Evolutionary conservation across 2,329 filamentous ascomycete genomes (phyloP).

Genomic region (Fusarium sp.): DNA sequence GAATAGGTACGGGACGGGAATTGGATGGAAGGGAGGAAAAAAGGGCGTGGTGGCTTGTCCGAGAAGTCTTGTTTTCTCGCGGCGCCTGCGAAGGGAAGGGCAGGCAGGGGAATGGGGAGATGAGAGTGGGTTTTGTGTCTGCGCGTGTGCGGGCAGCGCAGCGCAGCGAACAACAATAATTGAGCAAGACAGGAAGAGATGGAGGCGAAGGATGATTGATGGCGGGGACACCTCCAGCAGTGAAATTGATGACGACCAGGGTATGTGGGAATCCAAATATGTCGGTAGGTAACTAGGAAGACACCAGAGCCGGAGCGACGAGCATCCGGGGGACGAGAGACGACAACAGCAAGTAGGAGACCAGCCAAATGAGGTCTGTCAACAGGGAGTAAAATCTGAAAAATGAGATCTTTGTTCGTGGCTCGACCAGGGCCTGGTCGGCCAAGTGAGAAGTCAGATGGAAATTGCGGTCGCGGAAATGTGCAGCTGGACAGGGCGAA

Average conservation of each 20-base stretch:
- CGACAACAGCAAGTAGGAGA: conserved; percentile 12
- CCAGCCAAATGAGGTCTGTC: conserved; percentile 12
- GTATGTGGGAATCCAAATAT: conserved; percentile 15
- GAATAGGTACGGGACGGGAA: conserved; percentile 14
- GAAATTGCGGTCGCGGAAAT: conserved; percentile 28
- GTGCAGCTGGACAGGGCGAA: conserved; percentile 25
- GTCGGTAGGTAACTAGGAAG: background rate
- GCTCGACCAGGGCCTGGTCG: conserved; percentile 24
- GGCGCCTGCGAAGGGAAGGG: conserved; percentile 30
- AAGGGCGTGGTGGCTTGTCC: background rate
- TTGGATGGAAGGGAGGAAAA: background rate
- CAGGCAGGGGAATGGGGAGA: background rate
- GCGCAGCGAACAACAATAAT: conserved; percentile 2
- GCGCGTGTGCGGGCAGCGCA: conserved; percentile 15
- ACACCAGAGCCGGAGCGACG: conserved; percentile 22
- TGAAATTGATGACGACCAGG: conserved; percentile 16
- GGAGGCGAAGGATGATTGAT: conserved; percentile 1
- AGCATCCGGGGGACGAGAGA: conserved; percentile 25
- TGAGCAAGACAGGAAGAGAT: background rate
- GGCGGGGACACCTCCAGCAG: background rate
- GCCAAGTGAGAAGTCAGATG: conserved; percentile 14
- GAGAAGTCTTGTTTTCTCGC: conserved; percentile 9
- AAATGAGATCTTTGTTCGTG: conserved; percentile 28
- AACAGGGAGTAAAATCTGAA: conserved; percentile 37
- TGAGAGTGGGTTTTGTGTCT: conserved; percentile 8